Evolutionary conservation across 805 yeast species (phyloP).

Genomic region (Lipomyces sp.): DNA sequence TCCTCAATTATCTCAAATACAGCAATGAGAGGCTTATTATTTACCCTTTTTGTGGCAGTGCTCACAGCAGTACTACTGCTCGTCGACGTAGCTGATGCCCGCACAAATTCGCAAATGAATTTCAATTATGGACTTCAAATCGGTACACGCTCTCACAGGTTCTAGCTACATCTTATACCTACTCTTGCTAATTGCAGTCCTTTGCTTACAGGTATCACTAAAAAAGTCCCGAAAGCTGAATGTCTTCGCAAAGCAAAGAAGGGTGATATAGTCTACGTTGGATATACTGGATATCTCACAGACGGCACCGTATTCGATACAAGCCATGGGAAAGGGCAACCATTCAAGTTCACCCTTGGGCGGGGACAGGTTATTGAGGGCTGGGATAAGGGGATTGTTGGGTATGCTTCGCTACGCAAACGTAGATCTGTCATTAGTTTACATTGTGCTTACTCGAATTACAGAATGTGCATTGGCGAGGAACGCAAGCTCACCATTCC

Average conservation of each 20-base stretch:
- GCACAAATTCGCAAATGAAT: background rate
- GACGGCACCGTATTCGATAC: conserved; percentile 76
- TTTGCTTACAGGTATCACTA: background rate
- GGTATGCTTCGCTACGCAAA: conserved; percentile 30
- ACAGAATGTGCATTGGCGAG: conserved; percentile 85
- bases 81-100: background rate
- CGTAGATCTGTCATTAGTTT: background rate
- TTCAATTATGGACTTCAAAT: conserved; percentile 9
- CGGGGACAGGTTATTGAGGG: conserved; percentile 78
- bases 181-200: background rate
- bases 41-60: too few species aligned
- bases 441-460: too few species aligned
- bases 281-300: conserved; percentile 68
- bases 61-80: background rate
- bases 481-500: conserved; percentile 77
- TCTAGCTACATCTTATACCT: background rate
- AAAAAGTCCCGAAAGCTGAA: conserved; percentile 17
- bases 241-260: conserved; percentile 47
- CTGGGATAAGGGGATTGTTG: conserved; percentile 82
- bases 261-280: conserved; percentile 72
- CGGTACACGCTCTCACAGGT: conserved; percentile 1
- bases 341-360: conserved; percentile 73
- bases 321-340: conserved; percentile 59
- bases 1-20: too few species aligned
- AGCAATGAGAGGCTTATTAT: too few species aligned